Percentiles rank a stretch among this genome's conserved stretches.
phyloP scores from a whole-genome alignment of 2,329 filamentous ascomycete species.

The Myrmaecium sp. region DNA sequence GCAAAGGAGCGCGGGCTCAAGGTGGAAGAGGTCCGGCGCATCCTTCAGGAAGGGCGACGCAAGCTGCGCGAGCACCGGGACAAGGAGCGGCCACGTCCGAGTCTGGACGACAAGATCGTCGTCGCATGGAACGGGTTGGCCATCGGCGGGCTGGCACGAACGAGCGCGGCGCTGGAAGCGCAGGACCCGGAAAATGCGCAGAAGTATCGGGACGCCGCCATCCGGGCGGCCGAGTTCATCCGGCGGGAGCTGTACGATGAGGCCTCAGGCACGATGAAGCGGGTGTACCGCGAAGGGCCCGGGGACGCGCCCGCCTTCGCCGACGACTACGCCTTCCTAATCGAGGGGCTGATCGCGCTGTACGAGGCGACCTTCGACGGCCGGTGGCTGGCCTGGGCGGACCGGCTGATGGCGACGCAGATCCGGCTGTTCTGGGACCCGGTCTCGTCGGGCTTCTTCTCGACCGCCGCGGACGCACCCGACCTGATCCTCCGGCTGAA shows the following conservation, averaged over 20 bases:
- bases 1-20: slow-evolving; percentile 59
- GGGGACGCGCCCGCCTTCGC: slow-evolving; percentile 60
- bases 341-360: slow-evolving; percentile 65
- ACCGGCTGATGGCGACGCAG: slow-evolving; percentile 63
- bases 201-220: slow-evolving; percentile 48
- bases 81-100: slow-evolving; percentile 56
- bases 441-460: slow-evolving; percentile 49
- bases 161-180: slow-evolving; percentile 48
- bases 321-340: slow-evolving; percentile 87
- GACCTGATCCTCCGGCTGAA: slow-evolving; percentile 76
- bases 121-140: slow-evolving; percentile 79
- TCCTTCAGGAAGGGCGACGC: slow-evolving; percentile 48
- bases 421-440: slow-evolving; percentile 62
- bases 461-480: slow-evolving; percentile 43
- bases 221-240: slow-evolving; percentile 55
- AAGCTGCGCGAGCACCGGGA: slow-evolving; percentile 58
- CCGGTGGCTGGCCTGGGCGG: slow-evolving; percentile 61
- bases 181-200: slow-evolving; percentile 40
- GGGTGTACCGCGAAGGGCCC: slow-evolving; percentile 54
- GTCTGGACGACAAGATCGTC: slow-evolving; percentile 76
- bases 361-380: slow-evolving; percentile 71
- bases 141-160: slow-evolving; percentile 64
- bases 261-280: slow-evolving; percentile 44
- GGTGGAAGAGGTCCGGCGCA: slow-evolving; percentile 48
- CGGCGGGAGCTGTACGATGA: slow-evolving; percentile 55